Conservation (phyloP, 2,329 filamentous ascomycete species). For the Spiromastix sp. region DNA sequence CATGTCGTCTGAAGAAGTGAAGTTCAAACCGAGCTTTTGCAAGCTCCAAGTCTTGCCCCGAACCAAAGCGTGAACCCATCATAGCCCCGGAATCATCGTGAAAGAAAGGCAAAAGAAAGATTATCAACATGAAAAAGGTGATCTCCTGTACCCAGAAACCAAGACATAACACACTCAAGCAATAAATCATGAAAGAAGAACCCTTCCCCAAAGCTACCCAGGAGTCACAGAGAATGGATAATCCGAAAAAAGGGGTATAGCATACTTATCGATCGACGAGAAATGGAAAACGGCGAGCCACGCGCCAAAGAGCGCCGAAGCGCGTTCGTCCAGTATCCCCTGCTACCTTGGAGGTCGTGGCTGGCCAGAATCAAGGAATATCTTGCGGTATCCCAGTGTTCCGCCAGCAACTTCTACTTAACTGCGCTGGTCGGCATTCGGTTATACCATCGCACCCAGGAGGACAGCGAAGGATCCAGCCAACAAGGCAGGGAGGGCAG, state of each 20-base stretch:
- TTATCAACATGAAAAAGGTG: background rate
- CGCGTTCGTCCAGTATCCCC: no score
- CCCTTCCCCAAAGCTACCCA: background rate
- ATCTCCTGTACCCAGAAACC: background rate
- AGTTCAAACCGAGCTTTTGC: background rate
- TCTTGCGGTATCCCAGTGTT: no score
- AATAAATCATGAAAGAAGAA: conserved; percentile 1
- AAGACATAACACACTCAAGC: background rate
- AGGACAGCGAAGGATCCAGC: conserved; percentile 29
- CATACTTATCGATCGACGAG: no score
- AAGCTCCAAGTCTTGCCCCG: background rate
- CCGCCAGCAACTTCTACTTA: no score
- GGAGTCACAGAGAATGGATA: background rate
- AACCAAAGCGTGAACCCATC: background rate
- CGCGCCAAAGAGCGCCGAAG: no score
- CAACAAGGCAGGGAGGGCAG: conserved; percentile 13
- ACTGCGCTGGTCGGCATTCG: background rate
- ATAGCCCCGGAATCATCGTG: background rate
- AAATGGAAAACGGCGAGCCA: no score
- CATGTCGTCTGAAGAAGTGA: background rate
- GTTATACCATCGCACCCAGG: conserved; percentile 25
- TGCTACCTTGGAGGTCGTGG: no score
- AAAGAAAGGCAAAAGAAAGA: background rate
- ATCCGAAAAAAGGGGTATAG: no score
- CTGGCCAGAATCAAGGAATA: no score